Evolutionary conservation across 306 rosid genomes (phyloP).

Genomic region (Prunus kanzakura): DNA sequence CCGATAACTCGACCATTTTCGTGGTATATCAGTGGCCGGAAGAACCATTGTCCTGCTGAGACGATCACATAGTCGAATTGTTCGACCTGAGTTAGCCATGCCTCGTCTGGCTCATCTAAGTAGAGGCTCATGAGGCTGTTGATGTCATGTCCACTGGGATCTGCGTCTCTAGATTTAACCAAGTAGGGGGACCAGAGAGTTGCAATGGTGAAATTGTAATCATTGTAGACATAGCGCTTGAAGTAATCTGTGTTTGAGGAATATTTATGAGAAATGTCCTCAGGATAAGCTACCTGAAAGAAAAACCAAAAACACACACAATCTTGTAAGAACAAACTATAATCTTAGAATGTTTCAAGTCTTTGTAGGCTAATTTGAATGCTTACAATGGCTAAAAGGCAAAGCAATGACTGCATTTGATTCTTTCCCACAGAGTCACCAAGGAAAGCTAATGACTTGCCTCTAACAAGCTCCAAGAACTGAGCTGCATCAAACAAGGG

Average conservation of each 20-base stretch:
- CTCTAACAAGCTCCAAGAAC: slow-evolving; percentile 61
- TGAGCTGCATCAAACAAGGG: slow-evolving; percentile 64
- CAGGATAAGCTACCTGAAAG: slow-evolving; percentile 62
- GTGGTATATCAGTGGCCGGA: slow-evolving; percentile 48
- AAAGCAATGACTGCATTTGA: slow-evolving; percentile 77
- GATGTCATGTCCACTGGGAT: slow-evolving; percentile 37
- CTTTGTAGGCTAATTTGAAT: not conserved
- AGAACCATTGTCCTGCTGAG: slow-evolving; percentile 96
- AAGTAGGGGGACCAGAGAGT: slow-evolving; percentile 78
- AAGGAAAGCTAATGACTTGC: slow-evolving; percentile 76
- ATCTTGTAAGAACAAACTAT: not conserved
- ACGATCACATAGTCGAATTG: slow-evolving; percentile 65
- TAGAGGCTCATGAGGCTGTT: slow-evolving; percentile 54
- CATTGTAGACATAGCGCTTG: slow-evolving; percentile 50
- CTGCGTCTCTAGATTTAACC: slow-evolving; percentile 48
- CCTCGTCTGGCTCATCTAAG: slow-evolving; percentile 62
- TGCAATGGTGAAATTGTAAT: slow-evolving; percentile 68
- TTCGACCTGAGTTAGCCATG: slow-evolving; percentile 52
- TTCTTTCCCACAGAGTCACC: slow-evolving; percentile 90
- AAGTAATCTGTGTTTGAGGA: slow-evolving; percentile 36
- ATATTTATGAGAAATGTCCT: slow-evolving; percentile 45
- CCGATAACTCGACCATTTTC: slow-evolving; percentile 55
- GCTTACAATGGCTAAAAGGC: slow-evolving; percentile 59
- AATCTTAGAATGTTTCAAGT: not conserved
- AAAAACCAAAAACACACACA: not conserved